Percentiles rank a stretch among this genome's conserved stretches.
Evolutionary conservation across 345 rosid species (phyloP).

Genomic region (Populus ilicifolia): DNA sequence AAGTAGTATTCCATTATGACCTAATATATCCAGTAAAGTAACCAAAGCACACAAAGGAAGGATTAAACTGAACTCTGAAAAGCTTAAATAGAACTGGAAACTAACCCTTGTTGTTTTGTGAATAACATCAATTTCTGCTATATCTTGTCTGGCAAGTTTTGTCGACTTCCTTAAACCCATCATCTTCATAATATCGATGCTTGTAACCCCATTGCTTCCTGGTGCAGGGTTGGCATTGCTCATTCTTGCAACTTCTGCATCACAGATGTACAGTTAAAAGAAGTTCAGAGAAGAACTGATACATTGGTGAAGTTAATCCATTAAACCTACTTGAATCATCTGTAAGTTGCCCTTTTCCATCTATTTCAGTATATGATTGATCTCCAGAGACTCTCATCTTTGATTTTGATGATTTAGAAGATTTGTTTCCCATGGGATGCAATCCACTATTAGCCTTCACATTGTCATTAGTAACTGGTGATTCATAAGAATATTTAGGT

Average conservation of each 20-base stretch:
- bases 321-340: conserved; percentile 38
- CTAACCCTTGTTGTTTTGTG: conserved; percentile 49
- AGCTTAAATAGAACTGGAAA: conserved; percentile 20
- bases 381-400: conserved; percentile 30
- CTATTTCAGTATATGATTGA: conserved; percentile 35
- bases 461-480: conserved; percentile 14
- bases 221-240: conserved; percentile 22
- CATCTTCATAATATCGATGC: conserved; percentile 51
- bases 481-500: conserved; percentile 11
- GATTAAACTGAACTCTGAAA: background rate
- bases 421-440: conserved; percentile 25
- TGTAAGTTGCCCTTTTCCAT: conserved; percentile 34
- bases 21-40: background rate
- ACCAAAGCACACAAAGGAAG: background rate
- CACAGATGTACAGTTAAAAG: conserved; percentile 18
- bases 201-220: conserved; percentile 36
- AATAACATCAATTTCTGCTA: conserved; percentile 22
- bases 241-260: conserved; percentile 38
- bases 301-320: conserved; percentile 6
- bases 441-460: conserved; percentile 19
- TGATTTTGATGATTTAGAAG: conserved; percentile 35
- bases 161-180: conserved; percentile 51
- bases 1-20: conserved; percentile 8
- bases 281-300: conserved; percentile 1
- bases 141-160: conserved; percentile 38